Conservation (phyloP, 768 basidiomycete genomes). For the Leccinum longicurvipes region DNA sequence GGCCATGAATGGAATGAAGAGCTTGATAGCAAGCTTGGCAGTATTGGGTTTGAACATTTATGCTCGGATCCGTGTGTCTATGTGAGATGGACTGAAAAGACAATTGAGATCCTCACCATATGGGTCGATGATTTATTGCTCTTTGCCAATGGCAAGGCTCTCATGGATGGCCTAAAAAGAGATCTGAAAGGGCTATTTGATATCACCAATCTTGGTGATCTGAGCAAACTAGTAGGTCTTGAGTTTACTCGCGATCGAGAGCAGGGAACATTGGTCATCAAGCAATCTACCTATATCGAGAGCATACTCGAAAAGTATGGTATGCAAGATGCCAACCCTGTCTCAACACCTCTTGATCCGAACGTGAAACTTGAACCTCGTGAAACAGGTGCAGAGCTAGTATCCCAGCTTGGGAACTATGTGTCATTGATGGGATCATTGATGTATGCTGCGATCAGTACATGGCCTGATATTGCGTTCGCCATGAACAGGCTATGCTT, state of each 20-base stretch:
- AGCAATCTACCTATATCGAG: neutral
- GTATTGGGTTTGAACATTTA: neutral
- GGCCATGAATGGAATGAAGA: neutral
- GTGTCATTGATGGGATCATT: neutral
- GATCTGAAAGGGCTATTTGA: conserved; percentile 4
- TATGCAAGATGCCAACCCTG: neutral
- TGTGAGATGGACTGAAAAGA: neutral
- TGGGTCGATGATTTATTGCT: conserved; percentile 11
- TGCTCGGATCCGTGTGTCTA: conserved; percentile 1
- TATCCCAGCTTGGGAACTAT: neutral
- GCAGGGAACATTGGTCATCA: neutral
- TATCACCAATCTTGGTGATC: conserved; percentile 13
- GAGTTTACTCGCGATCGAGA: neutral
- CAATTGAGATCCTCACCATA: conserved; percentile 20
- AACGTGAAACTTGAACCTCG: neutral
- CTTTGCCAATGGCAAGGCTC: neutral
- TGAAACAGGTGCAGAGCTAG: neutral
- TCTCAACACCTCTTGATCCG: neutral
- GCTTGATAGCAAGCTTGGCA: neutral
- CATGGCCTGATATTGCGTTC: neutral
- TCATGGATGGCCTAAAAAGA: neutral
- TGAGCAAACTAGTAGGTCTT: conserved; percentile 18
- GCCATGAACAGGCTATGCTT: neutral
- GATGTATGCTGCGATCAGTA: neutral
- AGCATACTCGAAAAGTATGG: neutral